Base-by-base conservation (phyloP, 176 grass and related monocot genomes). In the Sorghum bicolor region DNA sequence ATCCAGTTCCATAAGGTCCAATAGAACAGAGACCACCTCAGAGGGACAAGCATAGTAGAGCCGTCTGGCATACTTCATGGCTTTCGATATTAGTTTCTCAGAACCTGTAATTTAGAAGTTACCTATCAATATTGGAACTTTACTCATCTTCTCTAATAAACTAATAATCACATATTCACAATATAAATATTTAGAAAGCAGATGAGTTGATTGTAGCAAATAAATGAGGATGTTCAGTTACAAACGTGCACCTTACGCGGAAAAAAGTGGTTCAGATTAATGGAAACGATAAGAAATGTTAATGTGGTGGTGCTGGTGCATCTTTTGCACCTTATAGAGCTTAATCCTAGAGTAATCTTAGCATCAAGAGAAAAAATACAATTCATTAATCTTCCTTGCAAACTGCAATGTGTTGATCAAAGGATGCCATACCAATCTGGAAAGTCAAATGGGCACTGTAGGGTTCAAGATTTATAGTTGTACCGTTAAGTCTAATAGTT, bases 11-110 rank as follows among this genome's bases (percentile, higher is more conserved):
- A 89, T 92, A 84, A 93, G 75, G 47, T 95, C 87, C 79, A 99
- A 69, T 14, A 98, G 48, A 81, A 90, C 84, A 64, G 89, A 99
- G 16, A 83, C 81, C 14, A 89, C 87, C 84, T 96, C 93, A 62
- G 58, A 86, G 20, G 93, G 93, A 90, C 79, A 94, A 76, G 87
- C 44, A 48, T 76, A 83, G 70, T 96, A 99, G 13, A 99, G 83
- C 70, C 80, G 83, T 17, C 58, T 41, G 79, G 90, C 76, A 36
- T 86, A 83, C 78, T 87, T 99, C 37, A 80, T 79, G 44, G 74
- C 80, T 78, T 78, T 87, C 8, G 76, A 89, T 47, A 94, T 78
- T 8, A 84, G 30, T 77, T 92, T 94, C 16, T 80, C 74, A 30
- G 90, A 90, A 84, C 93, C 96, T 99, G 93, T 41, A 80, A 80